Base-by-base conservation (phyloP, 352 stramenopile species). In the Phytophthora brassicae region DNA sequence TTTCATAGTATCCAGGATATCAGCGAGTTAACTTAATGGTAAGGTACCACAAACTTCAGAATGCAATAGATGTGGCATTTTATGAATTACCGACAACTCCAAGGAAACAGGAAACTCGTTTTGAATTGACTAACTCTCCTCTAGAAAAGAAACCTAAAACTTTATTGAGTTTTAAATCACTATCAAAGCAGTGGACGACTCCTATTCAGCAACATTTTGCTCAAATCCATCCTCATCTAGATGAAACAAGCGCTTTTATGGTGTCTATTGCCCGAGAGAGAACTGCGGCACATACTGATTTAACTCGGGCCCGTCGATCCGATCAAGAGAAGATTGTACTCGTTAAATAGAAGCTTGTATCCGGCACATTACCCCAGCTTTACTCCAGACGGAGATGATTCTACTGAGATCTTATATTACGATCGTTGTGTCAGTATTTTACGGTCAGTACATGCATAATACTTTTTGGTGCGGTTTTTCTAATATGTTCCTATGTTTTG, bases 301-400 rank as follows among this genome's bases (percentile, higher is more conserved):
- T n/a, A n/a, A n/a, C n/a, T n/a, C n/a, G 5, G 24, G 17, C 9
- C 45, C 16, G 0, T 42, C 8, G 6, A 36, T 49, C 11, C 56
- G 26, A 3, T 28, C 35, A 14, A 56, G 2, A 45, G 20, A 8
- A 7, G 36, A 63, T 3, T 9, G 4, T 29, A 45, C 26, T 26
- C 38, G 38, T 23, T 4, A 44, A 44, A 44, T 44, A 4, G 77
- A 60, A 20, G 11, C 20, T 6, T 64, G 47, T 41, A 26, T 72
- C 5, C 44, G 42, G 16, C 49, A 29, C 6, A 24, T 66, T 2
- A 66, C 50, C 16, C 44, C 50, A 1, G 31, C 54, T 12, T 22
- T 75, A 6, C 66, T 67, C 31, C 58, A 68, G 23, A 77, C 65
- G 1, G 66, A 77, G 16, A 60, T 75, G 14, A 72, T 69, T 13